A percentile compares a stretch with the other conserved stretches of the same genome.
phyloP scores from a whole-genome alignment of 2,329 filamentous ascomycete genomes.

The Claviceps sp. region DNA sequence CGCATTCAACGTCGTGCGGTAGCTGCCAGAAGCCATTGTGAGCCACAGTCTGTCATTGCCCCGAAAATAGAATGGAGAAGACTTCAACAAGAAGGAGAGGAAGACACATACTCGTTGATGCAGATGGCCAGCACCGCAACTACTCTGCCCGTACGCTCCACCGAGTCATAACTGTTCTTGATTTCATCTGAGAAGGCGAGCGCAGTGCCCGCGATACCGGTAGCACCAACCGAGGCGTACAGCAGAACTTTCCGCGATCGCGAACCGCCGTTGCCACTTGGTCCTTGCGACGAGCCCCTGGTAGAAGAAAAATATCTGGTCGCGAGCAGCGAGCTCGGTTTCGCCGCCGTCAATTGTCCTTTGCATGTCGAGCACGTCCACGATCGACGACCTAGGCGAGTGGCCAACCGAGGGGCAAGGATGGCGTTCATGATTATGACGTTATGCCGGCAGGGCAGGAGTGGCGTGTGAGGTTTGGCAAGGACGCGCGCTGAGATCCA shows the following conservation, averaged over 20 bases:
- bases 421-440: constrained; percentile 28
- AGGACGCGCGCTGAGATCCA: neutral
- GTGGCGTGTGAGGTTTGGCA: neutral
- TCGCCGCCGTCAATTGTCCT: constrained; percentile 23
- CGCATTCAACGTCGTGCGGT: constrained; percentile 69
- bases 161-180: constrained; percentile 61
- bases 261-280: constrained; percentile 7
- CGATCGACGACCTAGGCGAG: constrained; percentile 23
- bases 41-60: neutral
- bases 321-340: constrained; percentile 13
- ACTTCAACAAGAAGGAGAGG: constrained; percentile 3
- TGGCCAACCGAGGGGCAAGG: constrained; percentile 24
- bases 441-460: neutral
- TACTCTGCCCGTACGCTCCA: constrained; percentile 67
- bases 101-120: constrained; percentile 62
- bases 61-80: neutral
- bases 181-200: constrained; percentile 54
- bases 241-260: constrained; percentile 24
- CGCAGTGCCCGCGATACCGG: constrained; percentile 31
- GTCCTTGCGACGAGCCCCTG: constrained; percentile 11
- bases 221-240: constrained; percentile 37
- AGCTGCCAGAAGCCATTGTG: constrained; percentile 37
- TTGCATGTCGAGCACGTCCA: constrained; percentile 36
- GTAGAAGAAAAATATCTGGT: constrained; percentile 19
- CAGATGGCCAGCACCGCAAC: constrained; percentile 60